A percentile compares a stretch with the other conserved stretches of the same genome.
These are phyloP conservation scores for Diutina siamensis DNA, from an alignment of 1,139 yeast genomes.

Conservation along the genomic window DNA sequence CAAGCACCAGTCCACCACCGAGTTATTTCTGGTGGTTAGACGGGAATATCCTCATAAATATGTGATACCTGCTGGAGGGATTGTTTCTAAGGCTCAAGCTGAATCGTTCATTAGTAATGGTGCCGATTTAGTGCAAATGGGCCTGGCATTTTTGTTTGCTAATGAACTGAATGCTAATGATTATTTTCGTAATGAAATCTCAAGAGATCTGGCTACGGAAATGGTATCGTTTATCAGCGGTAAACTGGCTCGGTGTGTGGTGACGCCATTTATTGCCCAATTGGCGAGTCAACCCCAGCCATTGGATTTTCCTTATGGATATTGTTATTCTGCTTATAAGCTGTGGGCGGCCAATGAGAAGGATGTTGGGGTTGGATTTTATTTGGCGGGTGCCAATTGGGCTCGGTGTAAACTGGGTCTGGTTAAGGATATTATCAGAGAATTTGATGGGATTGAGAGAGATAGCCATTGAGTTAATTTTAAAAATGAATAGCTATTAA, in stretches of 20 bases:
- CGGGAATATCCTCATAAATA: slow-evolving; percentile 12
- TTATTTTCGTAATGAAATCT: slow-evolving; percentile 11
- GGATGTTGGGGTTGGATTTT: slow-evolving; percentile 17
- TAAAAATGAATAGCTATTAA: no score
- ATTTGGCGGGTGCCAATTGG: slow-evolving; percentile 23
- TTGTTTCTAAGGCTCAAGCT: slow-evolving; percentile 16
- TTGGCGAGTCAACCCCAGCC: slow-evolving; percentile 7
- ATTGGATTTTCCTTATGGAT: slow-evolving; percentile 27
- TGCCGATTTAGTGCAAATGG: slow-evolving; percentile 36
- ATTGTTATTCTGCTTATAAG: slow-evolving; percentile 23
- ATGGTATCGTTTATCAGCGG: slow-evolving; percentile 30
- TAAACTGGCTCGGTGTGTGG: slow-evolving; percentile 24
- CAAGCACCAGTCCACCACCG: slow-evolving; percentile 23
- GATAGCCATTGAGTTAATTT: no score
- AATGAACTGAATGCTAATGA: slow-evolving; percentile 18
- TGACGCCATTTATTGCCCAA: slow-evolving; percentile 19
- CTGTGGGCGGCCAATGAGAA: slow-evolving; percentile 10
- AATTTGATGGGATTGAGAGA: neutral
- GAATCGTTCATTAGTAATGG: slow-evolving; percentile 20
- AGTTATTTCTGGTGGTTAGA: slow-evolving; percentile 19
- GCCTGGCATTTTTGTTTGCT: slow-evolving; percentile 31
- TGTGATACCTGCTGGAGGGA: slow-evolving; percentile 38
- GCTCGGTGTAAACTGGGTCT: neutral
- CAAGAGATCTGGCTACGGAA: slow-evolving; percentile 14
- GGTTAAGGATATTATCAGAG: neutral